phyloP scores from a whole-genome alignment of 768 basidiomycete species.

The Dentipellis sp. region DNA sequence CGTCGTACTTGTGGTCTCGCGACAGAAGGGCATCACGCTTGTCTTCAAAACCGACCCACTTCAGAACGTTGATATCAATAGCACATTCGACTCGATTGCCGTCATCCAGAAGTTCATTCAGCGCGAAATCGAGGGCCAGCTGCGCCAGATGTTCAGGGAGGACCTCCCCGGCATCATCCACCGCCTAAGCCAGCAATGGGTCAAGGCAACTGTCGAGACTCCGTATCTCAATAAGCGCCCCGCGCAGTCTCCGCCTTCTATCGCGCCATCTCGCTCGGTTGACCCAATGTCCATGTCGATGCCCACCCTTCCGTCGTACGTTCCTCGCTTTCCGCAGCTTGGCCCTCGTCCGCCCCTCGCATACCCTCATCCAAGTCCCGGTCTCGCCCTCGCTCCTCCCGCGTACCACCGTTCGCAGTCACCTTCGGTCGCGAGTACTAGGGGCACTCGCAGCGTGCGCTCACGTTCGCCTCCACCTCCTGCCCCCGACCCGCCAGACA shows the following conservation, averaged over 20 bases:
- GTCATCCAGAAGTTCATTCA: constrained; percentile 98
- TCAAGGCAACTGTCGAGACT: constrained; percentile 89
- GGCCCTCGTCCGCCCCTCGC: constrained; percentile 2
- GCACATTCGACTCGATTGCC: constrained; percentile 95
- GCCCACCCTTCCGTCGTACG: not conserved
- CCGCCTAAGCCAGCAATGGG: constrained; percentile 91
- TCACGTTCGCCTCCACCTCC: constrained; percentile 23
- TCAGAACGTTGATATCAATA: constrained; percentile 95
- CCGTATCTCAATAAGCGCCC: constrained; percentile 64
- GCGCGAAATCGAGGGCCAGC: constrained; percentile 91
- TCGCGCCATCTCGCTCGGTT: constrained; percentile 7
- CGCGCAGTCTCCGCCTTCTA: constrained; percentile 16
- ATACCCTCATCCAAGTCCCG: not conserved
- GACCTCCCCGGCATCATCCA: constrained; percentile 97
- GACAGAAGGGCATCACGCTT: constrained; percentile 95
- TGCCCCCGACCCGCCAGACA: constrained; percentile 17
- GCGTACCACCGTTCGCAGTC: constrained; percentile 6
- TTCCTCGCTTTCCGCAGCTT: not conserved
- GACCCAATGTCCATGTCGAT: constrained; percentile 7
- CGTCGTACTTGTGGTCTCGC: constrained; percentile 94
- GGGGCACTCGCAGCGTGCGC: not conserved
- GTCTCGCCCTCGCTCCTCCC: not conserved
- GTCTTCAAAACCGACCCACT: constrained; percentile 99
- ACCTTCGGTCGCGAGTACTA: constrained; percentile 4
- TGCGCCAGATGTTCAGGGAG: constrained; percentile 97